Percentiles rank a stretch among this genome's conserved stretches.
phyloP scores from a whole-genome alignment of 2,329 filamentous ascomycete genomes.

The Monosporascus sp. region DNA sequence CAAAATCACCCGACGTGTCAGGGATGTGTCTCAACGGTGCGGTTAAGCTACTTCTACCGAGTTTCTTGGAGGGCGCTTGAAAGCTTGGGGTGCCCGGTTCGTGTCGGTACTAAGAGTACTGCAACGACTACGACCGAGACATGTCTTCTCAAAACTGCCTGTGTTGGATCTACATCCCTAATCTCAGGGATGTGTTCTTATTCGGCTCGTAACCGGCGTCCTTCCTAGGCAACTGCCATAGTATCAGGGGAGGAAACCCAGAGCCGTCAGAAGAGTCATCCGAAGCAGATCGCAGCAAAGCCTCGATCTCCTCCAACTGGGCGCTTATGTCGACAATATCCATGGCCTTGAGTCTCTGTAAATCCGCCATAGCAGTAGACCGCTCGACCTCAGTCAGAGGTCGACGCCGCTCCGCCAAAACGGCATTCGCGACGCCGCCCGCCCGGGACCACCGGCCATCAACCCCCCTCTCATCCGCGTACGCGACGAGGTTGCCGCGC shows the following conservation, averaged over 20 bases:
- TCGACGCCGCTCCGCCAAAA: slow-evolving; percentile 22
- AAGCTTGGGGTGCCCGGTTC: neutral
- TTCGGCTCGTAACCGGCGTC: neutral
- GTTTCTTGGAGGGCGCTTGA: slow-evolving; percentile 22
- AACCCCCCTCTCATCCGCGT: slow-evolving; percentile 11
- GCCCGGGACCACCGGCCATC: slow-evolving; percentile 1
- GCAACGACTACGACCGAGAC: too few relatives aligned
- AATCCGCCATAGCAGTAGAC: slow-evolving; percentile 15
- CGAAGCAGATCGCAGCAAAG: slow-evolving; percentile 12
- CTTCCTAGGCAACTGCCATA: neutral
- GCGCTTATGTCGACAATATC: slow-evolving; percentile 11
- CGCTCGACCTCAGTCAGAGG: slow-evolving; percentile 22
- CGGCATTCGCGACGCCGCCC: slow-evolving; percentile 14
- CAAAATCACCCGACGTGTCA: slow-evolving; percentile 19
- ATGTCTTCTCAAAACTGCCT: too few relatives aligned
- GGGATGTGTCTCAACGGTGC: slow-evolving; percentile 25
- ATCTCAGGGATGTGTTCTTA: neutral
- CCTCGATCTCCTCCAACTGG: slow-evolving; percentile 18
- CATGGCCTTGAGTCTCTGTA: slow-evolving; percentile 18
- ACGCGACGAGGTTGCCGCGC: slow-evolving; percentile 32
- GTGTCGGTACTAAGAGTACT: neutral
- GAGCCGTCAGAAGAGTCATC: neutral
- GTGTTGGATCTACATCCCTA: neutral
- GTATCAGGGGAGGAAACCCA: neutral
- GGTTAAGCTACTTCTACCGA: slow-evolving; percentile 21